Conservation (phyloP, 306 rosid genomes). For the Cicer chorassanicum region DNA sequence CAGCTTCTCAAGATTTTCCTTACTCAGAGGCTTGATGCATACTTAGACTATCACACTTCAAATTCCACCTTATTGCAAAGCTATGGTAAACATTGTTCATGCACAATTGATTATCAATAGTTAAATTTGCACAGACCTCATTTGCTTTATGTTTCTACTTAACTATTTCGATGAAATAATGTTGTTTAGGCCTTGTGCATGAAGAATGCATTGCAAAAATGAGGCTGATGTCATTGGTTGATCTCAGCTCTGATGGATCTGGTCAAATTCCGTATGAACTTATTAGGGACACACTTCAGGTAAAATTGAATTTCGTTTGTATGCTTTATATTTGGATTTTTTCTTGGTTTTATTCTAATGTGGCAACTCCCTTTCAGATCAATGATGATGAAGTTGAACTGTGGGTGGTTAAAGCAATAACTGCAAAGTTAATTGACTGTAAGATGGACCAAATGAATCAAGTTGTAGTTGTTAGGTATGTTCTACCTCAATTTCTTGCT, state of each 20-base stretch:
- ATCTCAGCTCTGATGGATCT: constrained; percentile 75
- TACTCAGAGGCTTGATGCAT: constrained; percentile 83
- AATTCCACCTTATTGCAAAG: constrained; percentile 71
- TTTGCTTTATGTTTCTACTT: not conserved
- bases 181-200: constrained; percentile 73
- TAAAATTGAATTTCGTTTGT: constrained; percentile 47
- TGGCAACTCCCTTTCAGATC: constrained; percentile 54
- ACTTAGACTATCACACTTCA: constrained; percentile 76
- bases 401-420: constrained; percentile 90
- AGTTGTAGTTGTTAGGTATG: constrained; percentile 80
- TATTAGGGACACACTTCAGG: constrained; percentile 75
- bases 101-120: constrained; percentile 15
- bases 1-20: constrained; percentile 85
- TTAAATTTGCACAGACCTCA: not conserved
- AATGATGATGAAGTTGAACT: constrained; percentile 80
- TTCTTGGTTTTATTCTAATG: constrained; percentile 19
- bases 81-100: constrained; percentile 60
- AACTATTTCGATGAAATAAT: constrained; percentile 23
- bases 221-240: constrained; percentile 85
- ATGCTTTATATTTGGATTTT: constrained; percentile 1
- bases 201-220: constrained; percentile 85
- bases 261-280: constrained; percentile 75
- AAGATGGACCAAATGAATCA: constrained; percentile 97
- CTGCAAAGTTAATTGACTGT: constrained; percentile 82
- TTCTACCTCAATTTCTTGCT: constrained; percentile 10